Conservation (phyloP, 495 filamentous ascomycete species). For the Xylaria scruposa region DNA sequence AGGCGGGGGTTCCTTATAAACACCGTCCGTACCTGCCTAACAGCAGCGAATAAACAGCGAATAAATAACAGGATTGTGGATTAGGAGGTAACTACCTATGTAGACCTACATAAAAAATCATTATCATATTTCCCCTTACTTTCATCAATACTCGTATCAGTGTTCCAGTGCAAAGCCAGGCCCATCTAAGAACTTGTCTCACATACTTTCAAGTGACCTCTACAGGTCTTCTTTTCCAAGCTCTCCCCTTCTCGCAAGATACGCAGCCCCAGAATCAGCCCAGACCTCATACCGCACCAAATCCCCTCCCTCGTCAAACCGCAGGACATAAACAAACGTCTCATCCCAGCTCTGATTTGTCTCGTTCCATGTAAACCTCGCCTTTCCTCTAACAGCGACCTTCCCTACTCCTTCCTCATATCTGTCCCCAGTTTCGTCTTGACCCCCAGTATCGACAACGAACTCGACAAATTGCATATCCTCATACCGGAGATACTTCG, state of each 20-base stretch:
- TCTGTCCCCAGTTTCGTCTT: background rate
- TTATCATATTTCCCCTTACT: no score
- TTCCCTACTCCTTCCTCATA: conserved; percentile 34
- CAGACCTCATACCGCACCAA: conserved; percentile 64
- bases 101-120: no score
- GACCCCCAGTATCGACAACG: conserved; percentile 38
- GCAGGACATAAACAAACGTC: conserved; percentile 62
- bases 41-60: no score
- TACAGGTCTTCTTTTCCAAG: conserved; percentile 36
- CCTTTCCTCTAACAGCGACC: conserved; percentile 58
- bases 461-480: conserved; percentile 61
- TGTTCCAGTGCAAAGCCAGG: no score
- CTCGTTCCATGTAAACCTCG: conserved; percentile 56
- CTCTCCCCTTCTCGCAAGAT: conserved; percentile 59
- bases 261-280: conserved; percentile 70
- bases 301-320: conserved; percentile 51
- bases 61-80: no score
- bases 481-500: conserved; percentile 48
- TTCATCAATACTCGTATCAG: no score
- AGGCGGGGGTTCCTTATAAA: no score
- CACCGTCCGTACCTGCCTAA: no score
- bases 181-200: no score
- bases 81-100: no score
- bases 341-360: conserved; percentile 65
- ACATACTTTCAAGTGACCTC: background rate